Percentiles rank a stretch among this genome's conserved stretches.
Evolutionary conservation across 768 basidiomycete species (phyloP).

Genomic region (Cubamyces sp.): DNA sequence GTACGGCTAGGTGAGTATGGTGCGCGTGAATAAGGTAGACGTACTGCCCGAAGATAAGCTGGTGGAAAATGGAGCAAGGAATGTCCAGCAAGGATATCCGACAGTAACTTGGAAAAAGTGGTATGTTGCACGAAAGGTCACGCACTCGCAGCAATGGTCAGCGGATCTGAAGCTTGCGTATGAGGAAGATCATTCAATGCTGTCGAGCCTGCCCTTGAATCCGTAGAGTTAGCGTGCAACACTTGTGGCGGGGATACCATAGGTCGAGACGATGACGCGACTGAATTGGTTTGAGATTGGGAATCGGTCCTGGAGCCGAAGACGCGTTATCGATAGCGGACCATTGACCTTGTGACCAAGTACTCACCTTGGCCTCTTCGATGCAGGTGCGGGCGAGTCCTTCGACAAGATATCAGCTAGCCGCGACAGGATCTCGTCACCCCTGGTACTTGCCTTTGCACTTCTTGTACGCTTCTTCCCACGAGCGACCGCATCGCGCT

Average conservation of each 20-base stretch:
- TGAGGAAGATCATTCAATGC: conserved; percentile 18
- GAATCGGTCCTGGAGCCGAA: conserved; percentile 4
- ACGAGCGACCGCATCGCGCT: conserved; percentile 70
- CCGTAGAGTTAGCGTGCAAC: background rate
- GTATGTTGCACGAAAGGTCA: conserved; percentile 4
- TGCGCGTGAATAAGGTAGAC: conserved; percentile 17
- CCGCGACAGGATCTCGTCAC: background rate
- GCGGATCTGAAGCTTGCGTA: conserved; percentile 13
- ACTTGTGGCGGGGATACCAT: background rate
- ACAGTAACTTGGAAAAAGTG: background rate
- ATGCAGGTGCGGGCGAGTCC: conserved; percentile 22
- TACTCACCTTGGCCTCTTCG: conserved; percentile 21
- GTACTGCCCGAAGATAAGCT: conserved; percentile 13
- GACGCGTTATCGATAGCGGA: background rate
- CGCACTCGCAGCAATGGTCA: conserved; percentile 22
- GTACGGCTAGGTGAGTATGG: conserved; percentile 20
- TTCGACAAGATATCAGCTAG: conserved; percentile 4
- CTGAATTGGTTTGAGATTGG: background rate
- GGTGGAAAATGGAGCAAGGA: conserved; percentile 2
- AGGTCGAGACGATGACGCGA: conserved; percentile 1
- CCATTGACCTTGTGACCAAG: background rate
- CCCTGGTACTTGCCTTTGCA: conserved; percentile 14
- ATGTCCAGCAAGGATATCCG: background rate
- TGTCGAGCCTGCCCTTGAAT: background rate
- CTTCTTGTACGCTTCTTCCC: conserved; percentile 74